Percentiles rank a stretch among this genome's conserved stretches.
These are phyloP conservation scores for Isoetes taiwanensis DNA, from an alignment of 75 land plant species.

Conservation along the genomic window DNA sequence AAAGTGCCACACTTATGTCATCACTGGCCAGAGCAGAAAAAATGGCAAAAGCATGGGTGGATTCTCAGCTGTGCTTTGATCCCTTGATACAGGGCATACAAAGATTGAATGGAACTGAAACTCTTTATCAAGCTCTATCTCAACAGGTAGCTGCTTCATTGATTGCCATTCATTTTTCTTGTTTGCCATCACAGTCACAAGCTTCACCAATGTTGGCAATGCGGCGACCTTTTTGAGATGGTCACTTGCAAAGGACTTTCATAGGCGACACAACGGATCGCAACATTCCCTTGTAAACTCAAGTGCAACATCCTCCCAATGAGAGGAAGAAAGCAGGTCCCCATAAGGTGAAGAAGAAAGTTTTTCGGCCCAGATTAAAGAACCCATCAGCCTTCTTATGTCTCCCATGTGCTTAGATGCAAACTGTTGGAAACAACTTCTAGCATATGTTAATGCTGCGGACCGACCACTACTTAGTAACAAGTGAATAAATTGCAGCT, in stretches of 20 bases:
- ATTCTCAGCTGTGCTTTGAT: constrained; percentile 63
- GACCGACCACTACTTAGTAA: constrained; percentile 33
- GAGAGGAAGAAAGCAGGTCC: constrained; percentile 43
- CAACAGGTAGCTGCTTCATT: constrained; percentile 74
- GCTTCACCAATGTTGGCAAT: constrained; percentile 63
- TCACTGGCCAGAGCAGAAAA: too few relatives aligned
- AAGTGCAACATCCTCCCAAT: constrained; percentile 59
- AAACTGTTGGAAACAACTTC: constrained; percentile 47
- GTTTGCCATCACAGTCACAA: constrained; percentile 50
- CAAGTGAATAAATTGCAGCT: constrained; percentile 67
- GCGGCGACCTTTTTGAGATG: constrained; percentile 60
- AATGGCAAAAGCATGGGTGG: constrained; percentile 85
- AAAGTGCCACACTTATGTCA: too few relatives aligned
- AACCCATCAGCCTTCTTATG: constrained; percentile 68
- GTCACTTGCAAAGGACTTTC: constrained; percentile 69
- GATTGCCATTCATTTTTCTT: constrained; percentile 79
- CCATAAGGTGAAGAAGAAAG: constrained; percentile 68
- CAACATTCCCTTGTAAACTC: constrained; percentile 73
- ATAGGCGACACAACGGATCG: constrained; percentile 55
- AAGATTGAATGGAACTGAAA: constrained; percentile 84
- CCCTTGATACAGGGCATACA: constrained; percentile 75
- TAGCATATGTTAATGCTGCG: constrained; percentile 61
- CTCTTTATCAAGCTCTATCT: constrained; percentile 56
- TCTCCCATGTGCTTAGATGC: constrained; percentile 43
- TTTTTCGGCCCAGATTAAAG: constrained; percentile 42